Evolutionary conservation across 768 basidiomycete genomes (phyloP), one percentile per base, ranked within the genome.

Genomic region (Cystofilobasidium macerans): DNA sequence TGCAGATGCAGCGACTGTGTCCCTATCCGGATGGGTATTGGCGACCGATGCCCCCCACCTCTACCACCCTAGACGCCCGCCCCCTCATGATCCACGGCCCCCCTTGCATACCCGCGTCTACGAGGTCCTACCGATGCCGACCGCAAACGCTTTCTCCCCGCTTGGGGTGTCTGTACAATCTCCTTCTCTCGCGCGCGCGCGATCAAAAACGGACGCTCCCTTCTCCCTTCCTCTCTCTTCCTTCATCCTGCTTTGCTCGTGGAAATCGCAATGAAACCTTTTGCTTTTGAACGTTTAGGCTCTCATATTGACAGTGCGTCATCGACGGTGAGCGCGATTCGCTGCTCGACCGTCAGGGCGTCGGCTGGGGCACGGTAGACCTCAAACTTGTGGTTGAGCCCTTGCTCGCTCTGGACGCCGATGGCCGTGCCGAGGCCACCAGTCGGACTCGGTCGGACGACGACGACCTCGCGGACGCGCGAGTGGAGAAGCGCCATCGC

Each of bases 401-500:
- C 88, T 62, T 85, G 84, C 68, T 94, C 81, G 36, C 82, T 81
- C 28, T 93, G 88, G 0, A 98, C 79, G 69, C 86, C 88, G 16
- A 83, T 80, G 16, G 80, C 73, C 35, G 88, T 82, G 16, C 92
- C 85, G 84, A 73, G 89, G 0, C 93, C 94, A 32, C 95, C 94
- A 0, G 80, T 77, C 0, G 80, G 77, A 84, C 88, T 88, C 0
- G 86, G 82, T 30, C 82, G 73, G 38, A 97, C 73, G 72, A 76
- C 79, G 57, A 76, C 81, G 8, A 98, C 82, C 68, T 91, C 85
- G 71, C 87, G 86, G 64, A 97, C 89, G n/a, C 95, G 83, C 1
- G 89, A 92, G 76, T 99, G 95, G 8, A 95, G 78, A 26, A 98
- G 78, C 2, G 92, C 89, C 95, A 99, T 99, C 71, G 85, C 84